Evolutionary conservation across 768 basidiomycete genomes (phyloP).

Genomic region (Pleurotus tuber-regium): DNA sequence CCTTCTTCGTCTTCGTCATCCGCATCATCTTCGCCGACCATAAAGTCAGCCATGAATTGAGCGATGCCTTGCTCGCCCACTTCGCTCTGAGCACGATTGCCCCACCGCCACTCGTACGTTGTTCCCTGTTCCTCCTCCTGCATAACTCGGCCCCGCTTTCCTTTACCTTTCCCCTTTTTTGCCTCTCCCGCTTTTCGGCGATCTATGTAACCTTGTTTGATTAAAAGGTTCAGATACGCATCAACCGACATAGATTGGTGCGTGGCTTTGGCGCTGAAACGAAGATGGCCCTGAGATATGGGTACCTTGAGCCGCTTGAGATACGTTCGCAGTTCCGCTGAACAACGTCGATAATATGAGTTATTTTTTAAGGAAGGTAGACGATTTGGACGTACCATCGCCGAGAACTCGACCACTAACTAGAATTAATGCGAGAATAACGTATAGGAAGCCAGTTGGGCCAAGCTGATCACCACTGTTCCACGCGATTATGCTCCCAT

Average conservation of each 20-base stretch:
- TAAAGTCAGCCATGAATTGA: slow-evolving; percentile 77
- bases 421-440: slow-evolving; percentile 82
- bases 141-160: slow-evolving; percentile 53
- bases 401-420: slow-evolving; percentile 70
- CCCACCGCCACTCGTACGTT: slow-evolving; percentile 64
- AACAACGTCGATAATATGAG: neutral
- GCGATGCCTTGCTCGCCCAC: slow-evolving; percentile 78
- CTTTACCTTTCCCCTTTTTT: slow-evolving; percentile 30
- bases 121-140: slow-evolving; percentile 35
- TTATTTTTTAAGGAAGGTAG: neutral
- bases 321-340: slow-evolving; percentile 72
- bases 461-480: slow-evolving; percentile 65
- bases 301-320: slow-evolving; percentile 70
- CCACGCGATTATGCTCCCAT: slow-evolving; percentile 77
- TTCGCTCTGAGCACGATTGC: slow-evolving; percentile 74
- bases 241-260: slow-evolving; percentile 58
- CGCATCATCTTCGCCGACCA: slow-evolving; percentile 44
- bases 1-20: slow-evolving; percentile 32
- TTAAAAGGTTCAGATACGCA: slow-evolving; percentile 57
- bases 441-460: slow-evolving; percentile 70
- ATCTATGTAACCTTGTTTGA: slow-evolving; percentile 79
- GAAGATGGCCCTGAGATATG: slow-evolving; percentile 40
- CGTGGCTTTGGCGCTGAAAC: slow-evolving; percentile 48
- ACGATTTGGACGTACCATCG: slow-evolving; percentile 57
- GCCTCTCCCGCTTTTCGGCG: slow-evolving; percentile 50